Percentiles rank a stretch among this genome's conserved stretches.
Evolutionary conservation across 257 asterid genomes (phyloP).

Genomic region (Buddleja alternifolia): DNA sequence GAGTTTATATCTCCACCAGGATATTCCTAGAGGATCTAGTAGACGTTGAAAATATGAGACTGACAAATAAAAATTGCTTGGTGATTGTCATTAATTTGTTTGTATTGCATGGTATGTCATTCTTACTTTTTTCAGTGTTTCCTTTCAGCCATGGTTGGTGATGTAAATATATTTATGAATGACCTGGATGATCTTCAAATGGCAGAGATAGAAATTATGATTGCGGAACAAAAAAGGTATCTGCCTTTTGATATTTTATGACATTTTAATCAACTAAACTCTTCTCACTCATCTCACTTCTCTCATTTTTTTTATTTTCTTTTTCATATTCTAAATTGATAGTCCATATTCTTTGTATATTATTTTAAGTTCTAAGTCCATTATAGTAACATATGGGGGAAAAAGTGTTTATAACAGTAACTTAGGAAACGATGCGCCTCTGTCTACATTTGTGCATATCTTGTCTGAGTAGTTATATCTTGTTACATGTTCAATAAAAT

Average conservation of each 20-base stretch:
- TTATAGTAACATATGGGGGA: background rate
- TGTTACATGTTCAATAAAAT: background rate
- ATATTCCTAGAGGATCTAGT: background rate
- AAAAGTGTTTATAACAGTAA: background rate
- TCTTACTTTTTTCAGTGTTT: conserved; percentile 25
- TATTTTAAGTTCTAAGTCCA: conserved; percentile 2
- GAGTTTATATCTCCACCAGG: background rate
- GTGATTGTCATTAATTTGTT: background rate
- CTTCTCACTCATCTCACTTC: background rate
- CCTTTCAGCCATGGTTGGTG: conserved; percentile 90
- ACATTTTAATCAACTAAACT: conserved; percentile 2
- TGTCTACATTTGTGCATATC: background rate
- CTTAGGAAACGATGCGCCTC: background rate
- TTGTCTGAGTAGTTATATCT: conserved; percentile 6
- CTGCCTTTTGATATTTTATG: background rate
- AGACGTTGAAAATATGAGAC: background rate
- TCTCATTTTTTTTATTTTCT: background rate
- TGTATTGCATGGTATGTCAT: background rate
- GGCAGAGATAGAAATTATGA: conserved; percentile 94
- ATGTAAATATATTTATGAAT: conserved; percentile 88
- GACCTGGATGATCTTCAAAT: conserved; percentile 73
- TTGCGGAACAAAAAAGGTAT: conserved; percentile 84
- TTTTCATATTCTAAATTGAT: conserved; percentile 11
- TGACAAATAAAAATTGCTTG: conserved; percentile 19
- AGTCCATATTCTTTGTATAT: background rate